phyloP scores from a whole-genome alignment of 1,284 basidiomycete genomes.

The Wallemia hederae region DNA sequence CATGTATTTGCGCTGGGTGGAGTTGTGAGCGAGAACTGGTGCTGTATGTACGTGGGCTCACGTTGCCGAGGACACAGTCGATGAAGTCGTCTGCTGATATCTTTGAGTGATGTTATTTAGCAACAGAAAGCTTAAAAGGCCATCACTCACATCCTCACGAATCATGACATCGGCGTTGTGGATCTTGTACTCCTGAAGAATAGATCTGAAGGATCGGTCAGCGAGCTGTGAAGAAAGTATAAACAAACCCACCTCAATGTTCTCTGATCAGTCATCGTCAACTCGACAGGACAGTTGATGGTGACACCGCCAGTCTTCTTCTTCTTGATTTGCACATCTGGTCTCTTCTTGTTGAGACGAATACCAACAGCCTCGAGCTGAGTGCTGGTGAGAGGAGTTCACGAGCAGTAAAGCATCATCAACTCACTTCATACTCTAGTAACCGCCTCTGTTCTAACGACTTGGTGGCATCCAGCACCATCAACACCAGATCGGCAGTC shows the following conservation, averaged over 20 bases:
- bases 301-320: conserved; percentile 52
- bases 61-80: conserved; percentile 61
- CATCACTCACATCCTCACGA: conserved; percentile 48
- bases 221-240: background rate
- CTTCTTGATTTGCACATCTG: conserved; percentile 37
- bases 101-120: conserved; percentile 18
- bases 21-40: background rate
- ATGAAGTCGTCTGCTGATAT: conserved; percentile 92
- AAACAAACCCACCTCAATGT: conserved; percentile 30
- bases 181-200: conserved; percentile 47
- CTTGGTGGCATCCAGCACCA: conserved; percentile 92
- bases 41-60: background rate
- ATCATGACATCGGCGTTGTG: conserved; percentile 50
- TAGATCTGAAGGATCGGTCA: conserved; percentile 25
- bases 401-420: background rate
- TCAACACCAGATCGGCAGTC: conserved; percentile 77
- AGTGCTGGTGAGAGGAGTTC: background rate
- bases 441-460: conserved; percentile 66
- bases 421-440: conserved; percentile 68
- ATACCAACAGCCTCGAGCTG: conserved; percentile 50
- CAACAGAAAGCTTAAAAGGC: conserved; percentile 1
- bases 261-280: conserved; percentile 83
- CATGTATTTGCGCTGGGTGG: conserved; percentile 45
- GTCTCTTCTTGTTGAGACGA: conserved; percentile 58
- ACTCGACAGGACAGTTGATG: conserved; percentile 46